Base-by-base conservation (phyloP, 345 rosid species). In the Combretum micranthum region DNA sequence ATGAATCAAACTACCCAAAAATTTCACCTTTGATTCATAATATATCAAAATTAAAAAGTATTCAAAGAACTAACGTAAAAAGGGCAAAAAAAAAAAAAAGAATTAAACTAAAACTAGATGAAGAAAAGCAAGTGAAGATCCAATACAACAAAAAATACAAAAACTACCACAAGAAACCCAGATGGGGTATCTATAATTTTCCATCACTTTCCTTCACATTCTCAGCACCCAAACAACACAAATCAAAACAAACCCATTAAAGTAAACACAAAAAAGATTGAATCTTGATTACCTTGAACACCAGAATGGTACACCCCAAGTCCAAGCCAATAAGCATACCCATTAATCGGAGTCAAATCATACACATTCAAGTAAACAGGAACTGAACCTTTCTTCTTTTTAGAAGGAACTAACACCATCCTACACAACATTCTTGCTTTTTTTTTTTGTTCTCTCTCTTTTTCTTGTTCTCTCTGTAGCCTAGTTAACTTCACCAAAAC, bases 271-370 rank as follows among this genome's bases (percentile, higher is more conserved):
- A 7, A 47, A 0, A 42, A 32, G 15, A 2, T 49, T 37, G 14
- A 13, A 15, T 53, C 2, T 32, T 13, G 12, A 53, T 45, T 14
- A 92, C 97, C 89, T 78, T 88, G 93, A n/a, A 92, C 97, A 45
- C 98, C 97, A 44, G 97, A 92, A 74, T 92, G 98, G 71, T 88
- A 92, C 59, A 92, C 76, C 54, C 98, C 95, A 48, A 92, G 97
- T 19, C 98, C 96, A 19, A 92, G 54, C 98, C 98, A 92, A 56
- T 92, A 92, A 53, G 97, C 97, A 59, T 92, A 92, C 44, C 84
- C 97, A 70, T 92, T 92, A 55, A 88, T 81, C 43, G 98, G 84
- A 42, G 98, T 88, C 69, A 92, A 72, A 71, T 92, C 98, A 70
- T 92, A 92, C 15, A 88, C 98, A 74, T 92, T 92, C 75, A 92